Conservation (phyloP, 2,329 filamentous ascomycete species). For the Alternaria rosae region DNA sequence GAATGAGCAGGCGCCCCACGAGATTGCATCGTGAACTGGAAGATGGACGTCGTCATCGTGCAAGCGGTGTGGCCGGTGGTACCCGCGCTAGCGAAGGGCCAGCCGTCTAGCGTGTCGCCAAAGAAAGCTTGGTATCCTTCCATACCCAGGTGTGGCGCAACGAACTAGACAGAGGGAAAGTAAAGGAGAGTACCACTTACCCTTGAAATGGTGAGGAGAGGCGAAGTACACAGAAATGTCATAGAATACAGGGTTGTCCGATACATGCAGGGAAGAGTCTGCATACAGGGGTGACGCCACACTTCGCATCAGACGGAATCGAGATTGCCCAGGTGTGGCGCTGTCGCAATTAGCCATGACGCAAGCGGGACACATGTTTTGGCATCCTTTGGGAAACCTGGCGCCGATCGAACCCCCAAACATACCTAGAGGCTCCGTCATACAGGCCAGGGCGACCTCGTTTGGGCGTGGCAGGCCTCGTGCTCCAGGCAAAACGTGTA, state of each 20-base stretch:
- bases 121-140: slow-evolving; percentile 10
- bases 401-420: slow-evolving; percentile 15
- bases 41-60: slow-evolving; percentile 18
- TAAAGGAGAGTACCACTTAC: background rate
- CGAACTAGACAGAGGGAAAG: background rate
- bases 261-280: background rate
- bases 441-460: slow-evolving; percentile 6
- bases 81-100: slow-evolving; percentile 1
- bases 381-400: slow-evolving; percentile 13
- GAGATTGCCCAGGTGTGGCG: slow-evolving; percentile 17
- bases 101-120: slow-evolving; percentile 5
- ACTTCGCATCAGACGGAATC: slow-evolving; percentile 3
- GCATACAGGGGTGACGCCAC: slow-evolving; percentile 3
- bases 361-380: slow-evolving; percentile 18
- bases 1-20: slow-evolving; percentile 8
- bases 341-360: slow-evolving; percentile 14
- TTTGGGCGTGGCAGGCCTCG: slow-evolving; percentile 3
- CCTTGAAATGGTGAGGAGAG: background rate
- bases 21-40: background rate
- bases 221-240: too few relatives aligned
- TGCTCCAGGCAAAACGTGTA: background rate
- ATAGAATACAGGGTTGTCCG: background rate
- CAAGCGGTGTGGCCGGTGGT: slow-evolving; percentile 12
- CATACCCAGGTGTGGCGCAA: slow-evolving; percentile 9
- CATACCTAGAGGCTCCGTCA: slow-evolving; percentile 12